Conservation (phyloP, 345 rosid genomes). For the Microthlaspi erraticum region DNA sequence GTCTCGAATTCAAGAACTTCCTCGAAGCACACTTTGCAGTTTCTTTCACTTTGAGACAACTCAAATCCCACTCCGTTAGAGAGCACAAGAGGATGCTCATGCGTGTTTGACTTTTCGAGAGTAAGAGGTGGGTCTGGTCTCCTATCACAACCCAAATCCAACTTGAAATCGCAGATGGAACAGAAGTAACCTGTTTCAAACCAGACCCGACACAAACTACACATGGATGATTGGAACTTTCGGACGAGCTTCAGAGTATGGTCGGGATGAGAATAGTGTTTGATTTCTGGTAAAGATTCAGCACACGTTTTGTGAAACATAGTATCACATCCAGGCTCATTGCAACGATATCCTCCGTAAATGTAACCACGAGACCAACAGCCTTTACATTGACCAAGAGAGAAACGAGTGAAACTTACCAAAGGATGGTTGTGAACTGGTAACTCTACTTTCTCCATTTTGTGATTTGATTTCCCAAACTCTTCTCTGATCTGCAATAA, state of each 20-base stretch:
- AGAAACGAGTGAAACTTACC: not conserved
- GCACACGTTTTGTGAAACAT: conserved; percentile 1
- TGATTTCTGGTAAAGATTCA: not conserved
- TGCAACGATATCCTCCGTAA: conserved; percentile 11
- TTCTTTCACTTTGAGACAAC: no score
- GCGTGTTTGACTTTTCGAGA: not conserved
- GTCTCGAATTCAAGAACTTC: no score
- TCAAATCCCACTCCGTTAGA: no score
- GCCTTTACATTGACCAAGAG: not conserved
- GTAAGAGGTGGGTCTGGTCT: not conserved
- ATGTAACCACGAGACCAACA: not conserved
- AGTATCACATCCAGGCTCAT: not conserved
- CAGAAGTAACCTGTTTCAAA: not conserved
- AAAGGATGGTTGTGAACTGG: not conserved
- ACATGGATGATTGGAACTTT: not conserved
- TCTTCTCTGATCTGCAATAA: not conserved
- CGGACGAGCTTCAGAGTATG: not conserved
- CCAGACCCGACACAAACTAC: not conserved
- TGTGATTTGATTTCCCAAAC: not conserved
- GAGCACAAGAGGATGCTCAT: not conserved
- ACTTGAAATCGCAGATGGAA: not conserved
- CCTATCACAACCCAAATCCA: not conserved
- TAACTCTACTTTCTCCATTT: not conserved
- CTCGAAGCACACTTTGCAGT: not conserved
- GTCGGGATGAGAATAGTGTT: not conserved